Evolutionary conservation across 2,329 filamentous ascomycete genomes (phyloP), one percentile per base, ranked within the genome.

Genomic region (Ilyonectria destructans): DNA sequence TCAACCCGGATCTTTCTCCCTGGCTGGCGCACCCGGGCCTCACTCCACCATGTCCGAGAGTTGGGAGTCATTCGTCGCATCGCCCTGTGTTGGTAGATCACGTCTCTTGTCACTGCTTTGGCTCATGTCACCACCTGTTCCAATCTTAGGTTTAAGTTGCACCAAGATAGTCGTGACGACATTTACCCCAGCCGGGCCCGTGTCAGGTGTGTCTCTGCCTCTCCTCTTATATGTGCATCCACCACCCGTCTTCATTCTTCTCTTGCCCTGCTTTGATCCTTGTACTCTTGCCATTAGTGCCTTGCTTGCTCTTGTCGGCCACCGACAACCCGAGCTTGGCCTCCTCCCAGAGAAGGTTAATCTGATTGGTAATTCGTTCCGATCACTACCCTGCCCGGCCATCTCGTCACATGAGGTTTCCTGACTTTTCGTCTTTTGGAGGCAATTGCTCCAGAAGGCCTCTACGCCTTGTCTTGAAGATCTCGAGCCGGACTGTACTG

Each of bases 121-220:
- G 21, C 75, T 77, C 75, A 78, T 78, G 78, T 78, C 77, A 80
- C 77, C 77, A 78, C 78, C 74, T 74, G 75, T 78, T 75, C 71
- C 72, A 78, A 79, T 74, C 74, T n/a, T n/a, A 72, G 75, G 71
- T 71, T 75, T 76, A 74, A 72, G 73, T 72, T 70, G 69, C 67
- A 72, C 70, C 69, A n/a, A n/a, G n/a, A 74, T 74, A 69, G 72
- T 75, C 71, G 73, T 68, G 67, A 48, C 69, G 67, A 69, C 60
- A 67, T 76, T 74, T 72, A 74, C 74, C 73, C 74, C 74, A 76
- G 73, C 69, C 61, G 52, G 69, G 21, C 21, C 21, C 21, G 21
- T 23, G 21, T 23, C 21, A 68, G 74, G 74, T 68, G 73, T 72
- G 74, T 66, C 62, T 62, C 66, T 75, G 33, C 37, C 37, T 64